Conservation (phyloP, 257 asterid species). For the Cruciata laevipes region DNA sequence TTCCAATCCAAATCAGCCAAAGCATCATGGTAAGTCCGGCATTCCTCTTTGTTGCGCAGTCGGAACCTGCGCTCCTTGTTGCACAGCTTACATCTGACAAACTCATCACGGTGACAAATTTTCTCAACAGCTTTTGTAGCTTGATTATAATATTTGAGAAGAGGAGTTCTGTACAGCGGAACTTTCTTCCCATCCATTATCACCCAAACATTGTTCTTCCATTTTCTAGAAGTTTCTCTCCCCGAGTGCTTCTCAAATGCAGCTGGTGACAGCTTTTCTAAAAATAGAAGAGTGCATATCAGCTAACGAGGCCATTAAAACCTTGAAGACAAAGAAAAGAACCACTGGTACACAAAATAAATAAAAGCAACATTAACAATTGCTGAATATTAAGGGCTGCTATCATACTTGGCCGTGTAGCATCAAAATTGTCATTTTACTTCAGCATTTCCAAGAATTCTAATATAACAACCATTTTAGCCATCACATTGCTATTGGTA, state of each 20-base stretch:
- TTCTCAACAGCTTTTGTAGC: constrained; percentile 33
- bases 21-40: constrained; percentile 46
- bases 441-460: neutral
- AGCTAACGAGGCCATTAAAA: constrained; percentile 4
- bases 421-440: neutral
- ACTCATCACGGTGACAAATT: constrained; percentile 44
- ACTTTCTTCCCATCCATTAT: constrained; percentile 46
- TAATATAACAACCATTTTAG: neutral
- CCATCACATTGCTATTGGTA: neutral
- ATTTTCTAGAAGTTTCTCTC: constrained; percentile 50
- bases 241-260: constrained; percentile 61
- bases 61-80: constrained; percentile 45
- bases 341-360: neutral
- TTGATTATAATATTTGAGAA: constrained; percentile 44
- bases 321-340: neutral
- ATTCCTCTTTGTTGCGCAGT: constrained; percentile 43
- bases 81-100: constrained; percentile 35
- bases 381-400: neutral
- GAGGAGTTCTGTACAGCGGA: constrained; percentile 39
- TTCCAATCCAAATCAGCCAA: constrained; percentile 34
- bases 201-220: constrained; percentile 55
- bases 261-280: constrained; percentile 50
- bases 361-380: neutral
- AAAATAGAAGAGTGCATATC: constrained; percentile 9
- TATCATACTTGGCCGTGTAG: neutral